Percentiles rank a stretch among this genome's conserved stretches.
These are phyloP conservation scores for Cladosporium sphaerospermum DNA, from an alignment of 2,329 filamentous ascomycete species.

Conservation along the genomic window DNA sequence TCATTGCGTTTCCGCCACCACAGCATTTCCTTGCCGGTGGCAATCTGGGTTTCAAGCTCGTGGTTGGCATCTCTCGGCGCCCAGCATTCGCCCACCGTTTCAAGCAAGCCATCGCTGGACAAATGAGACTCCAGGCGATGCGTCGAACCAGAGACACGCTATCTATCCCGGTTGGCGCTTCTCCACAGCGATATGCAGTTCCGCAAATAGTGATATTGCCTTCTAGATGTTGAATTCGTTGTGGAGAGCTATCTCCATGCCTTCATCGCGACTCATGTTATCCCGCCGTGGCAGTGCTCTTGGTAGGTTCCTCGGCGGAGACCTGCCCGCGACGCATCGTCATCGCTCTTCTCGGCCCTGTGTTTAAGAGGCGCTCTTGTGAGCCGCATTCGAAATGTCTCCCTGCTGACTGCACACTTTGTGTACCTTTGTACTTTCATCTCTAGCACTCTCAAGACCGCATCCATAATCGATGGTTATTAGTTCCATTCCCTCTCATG, in stretches of 20 bases:
- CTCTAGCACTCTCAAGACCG: background rate
- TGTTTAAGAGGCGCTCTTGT: slow-evolving; percentile 8
- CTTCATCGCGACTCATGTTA: background rate
- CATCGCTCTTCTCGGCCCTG: background rate
- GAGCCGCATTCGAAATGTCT: background rate
- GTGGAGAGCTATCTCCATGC: slow-evolving; percentile 4
- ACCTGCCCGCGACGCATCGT: background rate
- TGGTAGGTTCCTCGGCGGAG: slow-evolving; percentile 6
- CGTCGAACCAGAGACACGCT: background rate
- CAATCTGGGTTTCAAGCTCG: slow-evolving; percentile 9
- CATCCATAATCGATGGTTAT: slow-evolving; percentile 6
- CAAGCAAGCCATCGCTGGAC: slow-evolving; percentile 7
- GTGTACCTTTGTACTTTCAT: slow-evolving; percentile 7
- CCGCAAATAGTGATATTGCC: no score
- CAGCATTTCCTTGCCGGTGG: background rate
- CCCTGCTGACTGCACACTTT: no score
- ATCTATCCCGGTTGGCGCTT: background rate
- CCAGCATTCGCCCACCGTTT: background rate
- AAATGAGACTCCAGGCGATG: slow-evolving; percentile 8
- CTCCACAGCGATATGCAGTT: background rate
- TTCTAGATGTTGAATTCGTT: background rate
- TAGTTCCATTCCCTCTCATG: slow-evolving; percentile 7
- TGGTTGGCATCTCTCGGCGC: slow-evolving; percentile 2
- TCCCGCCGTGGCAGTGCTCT: slow-evolving; percentile 10
- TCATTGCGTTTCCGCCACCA: background rate